Evolutionary conservation across 2,329 filamentous ascomycete genomes (phyloP).

Genomic region (Fusarium sp.): DNA sequence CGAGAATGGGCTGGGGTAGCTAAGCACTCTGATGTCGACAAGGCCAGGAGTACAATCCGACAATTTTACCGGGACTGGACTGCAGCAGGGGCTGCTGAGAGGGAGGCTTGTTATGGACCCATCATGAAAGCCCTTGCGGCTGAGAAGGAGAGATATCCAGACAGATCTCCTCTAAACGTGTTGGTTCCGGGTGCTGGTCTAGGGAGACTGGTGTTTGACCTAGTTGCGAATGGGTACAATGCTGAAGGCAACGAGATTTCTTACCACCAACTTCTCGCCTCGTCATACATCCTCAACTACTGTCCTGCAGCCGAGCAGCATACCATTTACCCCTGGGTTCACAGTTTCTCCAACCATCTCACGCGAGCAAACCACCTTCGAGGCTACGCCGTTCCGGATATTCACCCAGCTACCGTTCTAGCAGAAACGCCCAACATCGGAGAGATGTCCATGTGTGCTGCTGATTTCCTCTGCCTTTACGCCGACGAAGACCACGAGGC

Average conservation of each 20-base stretch:
- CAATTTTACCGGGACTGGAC: constrained; percentile 98
- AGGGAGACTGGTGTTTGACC: constrained; percentile 88
- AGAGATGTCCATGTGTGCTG: constrained; percentile 90
- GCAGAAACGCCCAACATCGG: constrained; percentile 57
- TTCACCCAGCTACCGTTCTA: constrained; percentile 74
- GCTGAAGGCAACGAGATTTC: constrained; percentile 96
- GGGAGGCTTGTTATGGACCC: constrained; percentile 80
- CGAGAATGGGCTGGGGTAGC: constrained; percentile 76
- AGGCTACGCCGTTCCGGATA: constrained; percentile 80
- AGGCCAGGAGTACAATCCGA: constrained; percentile 89
- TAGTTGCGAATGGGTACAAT: constrained; percentile 77
- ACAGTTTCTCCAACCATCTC: constrained; percentile 87
- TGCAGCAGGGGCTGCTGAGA: constrained; percentile 76
- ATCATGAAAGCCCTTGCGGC: constrained; percentile 73
- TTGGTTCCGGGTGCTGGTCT: constrained; percentile 92
- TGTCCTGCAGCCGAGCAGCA: constrained; percentile 71
- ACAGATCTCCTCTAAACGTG: constrained; percentile 66
- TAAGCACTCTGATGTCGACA: constrained; percentile 82
- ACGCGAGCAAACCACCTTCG: constrained; percentile 79
- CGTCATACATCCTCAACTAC: constrained; percentile 78
- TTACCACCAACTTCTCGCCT: constrained; percentile 94
- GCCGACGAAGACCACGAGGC: constrained; percentile 68
- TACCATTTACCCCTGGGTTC: constrained; percentile 84
- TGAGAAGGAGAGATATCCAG: constrained; percentile 53
- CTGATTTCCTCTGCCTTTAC: constrained; percentile 93